Percentiles rank a stretch among this genome's conserved stretches.
These are phyloP conservation scores for Thelonectria olida DNA, from an alignment of 2,329 filamentous ascomycete genomes.

Conservation along the genomic window DNA sequence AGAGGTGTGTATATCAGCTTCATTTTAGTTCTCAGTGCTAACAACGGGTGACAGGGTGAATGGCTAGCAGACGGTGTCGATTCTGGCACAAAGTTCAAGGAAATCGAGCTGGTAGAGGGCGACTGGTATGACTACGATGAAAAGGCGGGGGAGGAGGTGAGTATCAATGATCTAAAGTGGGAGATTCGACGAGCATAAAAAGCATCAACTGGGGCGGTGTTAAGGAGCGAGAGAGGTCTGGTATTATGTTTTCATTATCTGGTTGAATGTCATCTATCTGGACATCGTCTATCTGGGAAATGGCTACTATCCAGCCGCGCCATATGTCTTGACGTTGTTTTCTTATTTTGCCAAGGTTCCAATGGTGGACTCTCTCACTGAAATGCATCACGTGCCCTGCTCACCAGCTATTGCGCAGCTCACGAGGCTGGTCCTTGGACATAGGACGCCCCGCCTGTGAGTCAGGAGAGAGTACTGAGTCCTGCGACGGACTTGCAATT, in stretches of 20 bases:
- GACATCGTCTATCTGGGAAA: too few species aligned
- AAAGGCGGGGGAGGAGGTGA: constrained; percentile 90
- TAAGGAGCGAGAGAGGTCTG: neutral
- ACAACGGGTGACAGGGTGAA: constrained; percentile 71
- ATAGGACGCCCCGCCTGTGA: constrained; percentile 42
- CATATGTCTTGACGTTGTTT: neutral
- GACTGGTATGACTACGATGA: constrained; percentile 99
- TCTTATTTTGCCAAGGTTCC: neutral
- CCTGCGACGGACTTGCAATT: constrained; percentile 22
- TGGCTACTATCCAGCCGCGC: neutral
- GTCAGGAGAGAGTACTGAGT: constrained; percentile 31
- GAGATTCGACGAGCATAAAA: constrained; percentile 76
- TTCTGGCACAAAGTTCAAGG: constrained; percentile 81
- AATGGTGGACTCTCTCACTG: neutral
- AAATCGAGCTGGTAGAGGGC: constrained; percentile 84
- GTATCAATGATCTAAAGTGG: constrained; percentile 90
- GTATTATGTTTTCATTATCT: neutral
- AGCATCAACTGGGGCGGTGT: neutral
- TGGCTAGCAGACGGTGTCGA: constrained; percentile 88
- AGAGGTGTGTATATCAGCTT: constrained; percentile 67
- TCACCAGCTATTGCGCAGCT: constrained; percentile 45
- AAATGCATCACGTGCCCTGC: constrained; percentile 38
- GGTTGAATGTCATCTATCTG: neutral
- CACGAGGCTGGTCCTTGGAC: constrained; percentile 43
- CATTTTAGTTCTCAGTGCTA: neutral